Evolutionary conservation across 73 alveolate species (phyloP).

Genomic region (Loxodes magnus): DNA sequence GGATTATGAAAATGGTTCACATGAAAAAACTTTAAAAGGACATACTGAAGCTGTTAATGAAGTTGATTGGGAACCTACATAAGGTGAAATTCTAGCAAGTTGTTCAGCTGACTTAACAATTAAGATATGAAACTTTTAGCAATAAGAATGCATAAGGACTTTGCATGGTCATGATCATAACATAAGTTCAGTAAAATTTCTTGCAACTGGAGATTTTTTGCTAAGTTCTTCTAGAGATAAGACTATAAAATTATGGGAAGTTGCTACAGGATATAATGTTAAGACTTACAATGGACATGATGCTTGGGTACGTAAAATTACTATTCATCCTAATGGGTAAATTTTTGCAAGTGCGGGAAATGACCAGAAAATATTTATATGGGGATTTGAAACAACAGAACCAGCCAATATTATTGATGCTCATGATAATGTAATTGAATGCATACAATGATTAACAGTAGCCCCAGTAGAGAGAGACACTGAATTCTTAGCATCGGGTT

Average conservation of each 20-base stretch:
- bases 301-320: constrained; percentile 77
- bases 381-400: constrained; percentile 53
- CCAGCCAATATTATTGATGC: constrained; percentile 37
- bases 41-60: constrained; percentile 76
- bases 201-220: constrained; percentile 67
- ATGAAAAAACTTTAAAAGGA: constrained; percentile 63
- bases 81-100: constrained; percentile 54
- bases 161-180: constrained; percentile 91
- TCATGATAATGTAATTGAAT: constrained; percentile 60
- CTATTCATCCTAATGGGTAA: constrained; percentile 47
- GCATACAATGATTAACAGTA: too few species aligned
- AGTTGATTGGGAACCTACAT: constrained; percentile 56
- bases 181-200: constrained; percentile 59
- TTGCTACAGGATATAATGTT: constrained; percentile 68
- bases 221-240: constrained; percentile 80
- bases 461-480: constrained; percentile 22
- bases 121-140: constrained; percentile 73
- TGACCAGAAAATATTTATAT: constrained; percentile 63
- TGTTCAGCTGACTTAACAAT: constrained; percentile 73
- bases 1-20: constrained; percentile 67
- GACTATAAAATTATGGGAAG: constrained; percentile 86
- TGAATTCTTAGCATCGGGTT: constrained; percentile 62
- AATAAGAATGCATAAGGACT: constrained; percentile 53
- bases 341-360: constrained; percentile 63
- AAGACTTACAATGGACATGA: constrained; percentile 69